These are phyloP conservation scores for Breviolum minutum DNA, from an alignment of 73 alveolate species.

Conservation along the genomic window DNA sequence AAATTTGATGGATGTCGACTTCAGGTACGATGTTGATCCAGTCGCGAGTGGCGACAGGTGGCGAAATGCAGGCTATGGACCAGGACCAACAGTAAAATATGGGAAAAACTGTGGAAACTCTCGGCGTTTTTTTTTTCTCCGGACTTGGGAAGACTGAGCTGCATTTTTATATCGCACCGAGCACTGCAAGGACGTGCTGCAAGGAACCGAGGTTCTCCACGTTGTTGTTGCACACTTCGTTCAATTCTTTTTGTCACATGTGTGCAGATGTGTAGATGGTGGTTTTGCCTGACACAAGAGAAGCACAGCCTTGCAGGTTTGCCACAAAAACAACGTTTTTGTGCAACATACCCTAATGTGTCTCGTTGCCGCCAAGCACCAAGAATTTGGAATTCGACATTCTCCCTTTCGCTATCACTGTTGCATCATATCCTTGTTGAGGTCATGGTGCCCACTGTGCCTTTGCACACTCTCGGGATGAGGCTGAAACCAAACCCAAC, in stretches of 20 bases:
- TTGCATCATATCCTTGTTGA: not conserved
- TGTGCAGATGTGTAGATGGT: too few species aligned
- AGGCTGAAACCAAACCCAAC: not conserved
- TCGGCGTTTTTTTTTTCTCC: too few species aligned
- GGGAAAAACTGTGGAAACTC: too few species aligned
- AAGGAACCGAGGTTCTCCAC: not conserved
- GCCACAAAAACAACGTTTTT: conserved; percentile 64
- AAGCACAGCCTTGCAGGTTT: not conserved
- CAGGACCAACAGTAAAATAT: not conserved
- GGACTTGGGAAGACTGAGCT: too few species aligned
- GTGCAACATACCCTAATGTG: conserved; percentile 75
- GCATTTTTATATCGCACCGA: too few species aligned
- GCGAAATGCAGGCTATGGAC: conserved; percentile 35
- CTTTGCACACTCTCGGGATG: conserved; percentile 76
- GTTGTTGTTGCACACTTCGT: too few species aligned
- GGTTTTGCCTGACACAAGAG: not conserved
- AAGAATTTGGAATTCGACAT: not conserved
- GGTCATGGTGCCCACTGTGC: conserved; percentile 82
- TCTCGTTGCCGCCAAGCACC: conserved; percentile 64
- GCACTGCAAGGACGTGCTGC: not conserved
- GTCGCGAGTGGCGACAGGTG: not conserved
- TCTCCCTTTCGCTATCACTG: not conserved
- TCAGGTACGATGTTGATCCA: not conserved
- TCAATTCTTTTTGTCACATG: too few species aligned
- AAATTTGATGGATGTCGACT: too few species aligned